Evolutionary conservation across 768 basidiomycete genomes (phyloP).

Genomic region (Mycena amicta): DNA sequence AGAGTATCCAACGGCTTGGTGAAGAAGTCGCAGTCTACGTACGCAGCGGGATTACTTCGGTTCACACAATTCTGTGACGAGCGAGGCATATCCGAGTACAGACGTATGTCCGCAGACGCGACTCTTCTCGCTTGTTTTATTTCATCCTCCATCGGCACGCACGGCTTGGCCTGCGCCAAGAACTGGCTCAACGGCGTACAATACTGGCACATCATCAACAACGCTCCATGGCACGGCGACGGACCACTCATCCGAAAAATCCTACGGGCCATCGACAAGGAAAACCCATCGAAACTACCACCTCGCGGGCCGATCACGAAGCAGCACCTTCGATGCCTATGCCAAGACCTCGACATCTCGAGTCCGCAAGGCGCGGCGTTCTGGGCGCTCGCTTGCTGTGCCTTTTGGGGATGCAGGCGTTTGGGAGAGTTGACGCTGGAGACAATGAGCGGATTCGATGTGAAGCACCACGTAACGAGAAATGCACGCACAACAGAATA

Average conservation of each 20-base stretch:
- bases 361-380: background rate
- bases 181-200: background rate
- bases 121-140: background rate
- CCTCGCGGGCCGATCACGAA: background rate
- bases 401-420: background rate
- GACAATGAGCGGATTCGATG: background rate
- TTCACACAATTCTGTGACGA: constrained; percentile 37
- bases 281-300: background rate
- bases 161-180: background rate
- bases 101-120: constrained; percentile 29
- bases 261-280: background rate
- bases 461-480: background rate
- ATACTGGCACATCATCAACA: background rate
- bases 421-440: background rate
- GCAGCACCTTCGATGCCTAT: background rate
- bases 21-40: constrained; percentile 18
- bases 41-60: constrained; percentile 33
- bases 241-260: background rate
- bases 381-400: background rate
- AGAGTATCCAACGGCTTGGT: background rate
- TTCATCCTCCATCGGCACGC: background rate
- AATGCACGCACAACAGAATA: background rate
- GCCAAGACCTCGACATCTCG: background rate
- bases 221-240: background rate
- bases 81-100: constrained; percentile 23